phyloP scores from a whole-genome alignment of 176 grass and related monocot species.

The Paspalum vaginatum region DNA sequence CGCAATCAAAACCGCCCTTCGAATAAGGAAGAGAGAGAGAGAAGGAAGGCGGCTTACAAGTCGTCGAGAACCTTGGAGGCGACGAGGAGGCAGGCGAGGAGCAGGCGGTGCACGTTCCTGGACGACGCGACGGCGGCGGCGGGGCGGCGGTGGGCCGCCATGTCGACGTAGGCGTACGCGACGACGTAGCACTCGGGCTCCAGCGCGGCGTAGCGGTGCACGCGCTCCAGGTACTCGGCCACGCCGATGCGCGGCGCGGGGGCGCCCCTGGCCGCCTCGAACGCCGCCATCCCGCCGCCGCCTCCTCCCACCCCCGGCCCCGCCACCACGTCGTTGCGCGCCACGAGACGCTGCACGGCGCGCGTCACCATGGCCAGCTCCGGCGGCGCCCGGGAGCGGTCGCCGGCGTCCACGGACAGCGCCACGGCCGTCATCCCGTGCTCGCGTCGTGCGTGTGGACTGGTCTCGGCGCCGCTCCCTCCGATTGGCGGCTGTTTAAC shows the following conservation, averaged over 20 bases:
- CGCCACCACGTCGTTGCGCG: conserved; percentile 62
- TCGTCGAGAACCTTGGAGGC: conserved; percentile 96
- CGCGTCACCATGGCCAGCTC: conserved; percentile 60
- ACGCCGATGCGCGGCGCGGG: conserved; percentile 69
- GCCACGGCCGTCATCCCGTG: neutral
- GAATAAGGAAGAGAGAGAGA: neutral
- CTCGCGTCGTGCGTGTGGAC: neutral
- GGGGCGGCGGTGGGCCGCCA: conserved; percentile 63
- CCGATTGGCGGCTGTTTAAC: conserved; percentile 13
- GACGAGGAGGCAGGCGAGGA: conserved; percentile 75
- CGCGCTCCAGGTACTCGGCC: conserved; percentile 82
- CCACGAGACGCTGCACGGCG: conserved; percentile 72
- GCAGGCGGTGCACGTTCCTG: conserved; percentile 77
- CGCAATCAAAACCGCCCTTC: too few species aligned
- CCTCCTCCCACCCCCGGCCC: neutral
- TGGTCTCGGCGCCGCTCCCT: neutral
- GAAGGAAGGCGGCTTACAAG: conserved; percentile 40
- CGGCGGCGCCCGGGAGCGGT: conserved; percentile 10
- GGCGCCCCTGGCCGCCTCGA: conserved; percentile 54
- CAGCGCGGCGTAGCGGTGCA: conserved; percentile 71
- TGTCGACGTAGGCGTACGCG: conserved; percentile 77
- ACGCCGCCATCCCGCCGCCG: conserved; percentile 46
- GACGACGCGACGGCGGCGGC: conserved; percentile 60
- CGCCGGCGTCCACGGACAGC: too few species aligned
- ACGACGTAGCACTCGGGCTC: conserved; percentile 76